These are phyloP conservation scores for Exophiala oligosperma DNA, from an alignment of 2,329 filamentous ascomycete species.

Conservation along the genomic window DNA sequence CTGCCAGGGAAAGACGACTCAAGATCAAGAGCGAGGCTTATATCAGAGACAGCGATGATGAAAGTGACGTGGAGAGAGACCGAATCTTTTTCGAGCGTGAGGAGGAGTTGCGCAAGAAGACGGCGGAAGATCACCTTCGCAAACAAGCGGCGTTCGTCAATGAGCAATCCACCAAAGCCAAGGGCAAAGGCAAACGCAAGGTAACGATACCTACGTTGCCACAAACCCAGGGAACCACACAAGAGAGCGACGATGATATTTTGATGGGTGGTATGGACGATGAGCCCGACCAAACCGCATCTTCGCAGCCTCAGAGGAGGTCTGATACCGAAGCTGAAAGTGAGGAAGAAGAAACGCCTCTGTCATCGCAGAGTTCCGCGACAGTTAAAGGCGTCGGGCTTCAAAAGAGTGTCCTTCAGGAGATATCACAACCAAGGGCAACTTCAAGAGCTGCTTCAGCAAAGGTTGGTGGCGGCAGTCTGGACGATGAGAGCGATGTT, in stretches of 20 bases:
- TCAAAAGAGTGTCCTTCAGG: constrained; percentile 5
- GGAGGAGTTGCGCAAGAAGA: constrained; percentile 61
- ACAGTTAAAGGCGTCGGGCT: constrained; percentile 2
- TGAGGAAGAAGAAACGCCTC: constrained; percentile 33
- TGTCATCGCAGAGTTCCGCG: constrained; percentile 27
- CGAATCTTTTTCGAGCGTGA: constrained; percentile 76
- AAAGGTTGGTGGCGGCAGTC: not conserved
- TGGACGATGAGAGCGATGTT: constrained; percentile 12
- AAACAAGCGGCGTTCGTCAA: constrained; percentile 44
- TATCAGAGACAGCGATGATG: constrained; percentile 83
- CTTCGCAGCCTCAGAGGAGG: constrained; percentile 13
- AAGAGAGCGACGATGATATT: constrained; percentile 24
- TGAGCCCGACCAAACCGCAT: constrained; percentile 15
- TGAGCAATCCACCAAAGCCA: constrained; percentile 3
- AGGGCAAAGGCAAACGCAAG: constrained; percentile 2
- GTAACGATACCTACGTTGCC: constrained; percentile 8
- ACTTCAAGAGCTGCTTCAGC: not conserved
- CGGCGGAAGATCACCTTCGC: constrained; percentile 49
- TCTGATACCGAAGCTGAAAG: constrained; percentile 16
- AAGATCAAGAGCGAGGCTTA: constrained; percentile 84
- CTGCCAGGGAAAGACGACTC: constrained; percentile 71
- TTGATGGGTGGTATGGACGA: constrained; percentile 21
- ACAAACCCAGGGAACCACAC: constrained; percentile 3
- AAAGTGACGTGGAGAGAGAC: constrained; percentile 75
- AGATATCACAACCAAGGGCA: constrained; percentile 11